Evolutionary conservation across 495 filamentous ascomycete genomes (phyloP).

Genomic region (Neohortaea acidophila): DNA sequence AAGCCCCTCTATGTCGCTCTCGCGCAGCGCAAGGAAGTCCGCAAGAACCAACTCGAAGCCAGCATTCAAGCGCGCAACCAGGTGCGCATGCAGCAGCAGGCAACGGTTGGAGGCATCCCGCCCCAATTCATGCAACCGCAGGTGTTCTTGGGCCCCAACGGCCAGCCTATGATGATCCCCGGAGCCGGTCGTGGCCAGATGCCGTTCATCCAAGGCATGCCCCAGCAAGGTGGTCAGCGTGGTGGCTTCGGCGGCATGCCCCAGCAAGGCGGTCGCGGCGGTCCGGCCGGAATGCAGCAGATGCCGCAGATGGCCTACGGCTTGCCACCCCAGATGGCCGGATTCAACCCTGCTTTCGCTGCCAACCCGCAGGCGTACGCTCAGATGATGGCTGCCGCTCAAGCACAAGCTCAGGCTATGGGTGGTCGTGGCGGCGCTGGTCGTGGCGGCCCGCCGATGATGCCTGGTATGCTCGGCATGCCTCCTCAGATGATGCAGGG

Average conservation of each 20-base stretch:
- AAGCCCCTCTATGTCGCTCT: slow-evolving; percentile 98
- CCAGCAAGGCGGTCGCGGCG: slow-evolving; percentile 74
- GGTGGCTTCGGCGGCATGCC: slow-evolving; percentile 69
- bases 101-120: slow-evolving; percentile 80
- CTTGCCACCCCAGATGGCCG: slow-evolving; percentile 53
- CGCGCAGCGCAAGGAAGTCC: slow-evolving; percentile 97
- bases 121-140: slow-evolving; percentile 66
- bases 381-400: slow-evolving; percentile 28
- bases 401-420: slow-evolving; percentile 47
- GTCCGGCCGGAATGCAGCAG: slow-evolving; percentile 53
- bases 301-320: slow-evolving; percentile 68
- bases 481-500: slow-evolving; percentile 50
- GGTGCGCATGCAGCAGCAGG: slow-evolving; percentile 93
- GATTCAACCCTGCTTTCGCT: slow-evolving; percentile 32
- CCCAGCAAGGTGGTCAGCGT: slow-evolving; percentile 70
- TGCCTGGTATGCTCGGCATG: slow-evolving; percentile 50
- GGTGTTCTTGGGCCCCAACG: slow-evolving; percentile 64
- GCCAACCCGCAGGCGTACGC: slow-evolving; percentile 24
- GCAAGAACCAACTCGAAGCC: slow-evolving; percentile 95
- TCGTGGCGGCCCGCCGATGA: slow-evolving; percentile 48
- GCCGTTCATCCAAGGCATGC: slow-evolving; percentile 78
- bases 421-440: slow-evolving; percentile 53
- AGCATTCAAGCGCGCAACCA: slow-evolving; percentile 98
- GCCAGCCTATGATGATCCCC: slow-evolving; percentile 49
- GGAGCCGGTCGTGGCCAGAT: slow-evolving; percentile 50